phyloP scores from a whole-genome alignment of 2,329 filamentous ascomycete genomes.

The Arthrobotrys iridis region DNA sequence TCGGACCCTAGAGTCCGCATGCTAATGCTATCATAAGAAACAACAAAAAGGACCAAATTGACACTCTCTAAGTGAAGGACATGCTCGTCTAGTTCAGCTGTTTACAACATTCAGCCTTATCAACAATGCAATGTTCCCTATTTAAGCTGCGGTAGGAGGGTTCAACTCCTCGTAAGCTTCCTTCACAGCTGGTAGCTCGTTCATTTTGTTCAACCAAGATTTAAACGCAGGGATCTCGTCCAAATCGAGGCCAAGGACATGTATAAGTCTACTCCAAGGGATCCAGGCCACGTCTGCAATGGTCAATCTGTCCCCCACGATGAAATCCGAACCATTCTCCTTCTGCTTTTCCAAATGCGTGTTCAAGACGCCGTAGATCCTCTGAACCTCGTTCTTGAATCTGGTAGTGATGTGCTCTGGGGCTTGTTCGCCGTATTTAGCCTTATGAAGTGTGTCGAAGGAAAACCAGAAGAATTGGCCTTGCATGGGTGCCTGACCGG shows the following conservation, averaged over 20 bases:
- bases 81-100: neutral
- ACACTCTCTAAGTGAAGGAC: neutral
- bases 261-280: neutral
- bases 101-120: neutral
- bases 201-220: constrained; percentile 31
- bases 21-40: too few relatives aligned
- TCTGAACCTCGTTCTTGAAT: constrained; percentile 56
- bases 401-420: constrained; percentile 45
- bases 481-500: constrained; percentile 64
- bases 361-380: constrained; percentile 58
- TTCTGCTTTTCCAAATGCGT: constrained; percentile 58
- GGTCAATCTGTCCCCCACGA: constrained; percentile 33
- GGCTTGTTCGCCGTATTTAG: constrained; percentile 26
- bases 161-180: constrained; percentile 15
- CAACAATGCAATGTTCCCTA: too few relatives aligned
- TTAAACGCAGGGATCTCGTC: constrained; percentile 25
- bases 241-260: neutral
- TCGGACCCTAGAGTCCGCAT: too few relatives aligned
- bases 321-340: constrained; percentile 38
- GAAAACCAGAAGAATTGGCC: constrained; percentile 61
- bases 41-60: neutral
- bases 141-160: neutral
- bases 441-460: constrained; percentile 20
- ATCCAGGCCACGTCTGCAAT: constrained; percentile 44
- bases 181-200: constrained; percentile 22